Evolutionary conservation across 148 eudicot species (phyloP).

Genomic region (Simmondsia chinensis): DNA sequence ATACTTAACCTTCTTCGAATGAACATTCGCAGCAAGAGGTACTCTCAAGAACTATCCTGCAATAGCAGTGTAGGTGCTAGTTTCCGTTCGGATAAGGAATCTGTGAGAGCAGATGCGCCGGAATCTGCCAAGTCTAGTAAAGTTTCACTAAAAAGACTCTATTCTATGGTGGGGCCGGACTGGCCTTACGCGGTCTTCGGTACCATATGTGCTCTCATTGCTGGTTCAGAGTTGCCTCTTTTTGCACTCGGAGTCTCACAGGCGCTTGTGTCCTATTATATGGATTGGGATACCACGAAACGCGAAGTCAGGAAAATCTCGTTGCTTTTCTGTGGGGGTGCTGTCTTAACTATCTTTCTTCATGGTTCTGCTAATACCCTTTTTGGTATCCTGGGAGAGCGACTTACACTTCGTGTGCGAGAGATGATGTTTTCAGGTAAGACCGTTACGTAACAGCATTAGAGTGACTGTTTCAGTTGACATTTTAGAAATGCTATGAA

Average conservation of each 20-base stretch:
- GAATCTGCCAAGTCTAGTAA: constrained; percentile 25
- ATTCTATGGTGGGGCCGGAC: constrained; percentile 81
- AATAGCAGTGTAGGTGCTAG: constrained; percentile 67
- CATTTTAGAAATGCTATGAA: no score
- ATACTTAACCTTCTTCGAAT: not conserved
- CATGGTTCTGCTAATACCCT: constrained; percentile 65
- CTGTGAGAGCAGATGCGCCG: constrained; percentile 40
- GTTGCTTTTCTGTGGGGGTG: constrained; percentile 71
- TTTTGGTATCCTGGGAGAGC: constrained; percentile 92
- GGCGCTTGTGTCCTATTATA: constrained; percentile 90
- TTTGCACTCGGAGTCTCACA: constrained; percentile 95
- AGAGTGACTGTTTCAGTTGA: no score
- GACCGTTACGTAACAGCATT: no score
- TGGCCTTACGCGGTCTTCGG: constrained; percentile 73
- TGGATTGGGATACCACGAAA: constrained; percentile 85
- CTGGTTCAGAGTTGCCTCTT: constrained; percentile 86
- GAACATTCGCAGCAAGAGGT: constrained; percentile 38
- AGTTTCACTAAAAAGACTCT: constrained; percentile 57
- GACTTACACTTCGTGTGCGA: constrained; percentile 90
- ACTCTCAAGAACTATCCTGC: constrained; percentile 65
- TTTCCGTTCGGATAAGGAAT: constrained; percentile 72
- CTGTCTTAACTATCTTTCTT: constrained; percentile 48
- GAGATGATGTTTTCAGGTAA: constrained; percentile 94
- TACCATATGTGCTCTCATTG: constrained; percentile 62
- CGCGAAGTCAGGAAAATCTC: constrained; percentile 73